Conservation (phyloP, 306 rosid species). For the Dalbergia cultrata region DNA sequence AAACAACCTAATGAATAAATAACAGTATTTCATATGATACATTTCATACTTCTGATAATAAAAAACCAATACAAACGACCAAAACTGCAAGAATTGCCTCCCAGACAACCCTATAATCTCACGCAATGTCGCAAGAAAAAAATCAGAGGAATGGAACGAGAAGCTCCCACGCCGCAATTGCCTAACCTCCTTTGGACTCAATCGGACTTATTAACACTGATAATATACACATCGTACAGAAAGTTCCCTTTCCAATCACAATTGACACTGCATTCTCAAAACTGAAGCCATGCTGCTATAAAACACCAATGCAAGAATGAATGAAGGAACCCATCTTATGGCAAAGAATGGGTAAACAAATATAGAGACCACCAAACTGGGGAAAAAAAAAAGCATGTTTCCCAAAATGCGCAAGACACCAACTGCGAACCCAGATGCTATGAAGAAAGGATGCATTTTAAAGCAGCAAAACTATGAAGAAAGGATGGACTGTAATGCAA, state of each 20-base stretch:
- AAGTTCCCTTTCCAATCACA: slow-evolving; percentile 62
- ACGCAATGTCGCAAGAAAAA: slow-evolving; percentile 47
- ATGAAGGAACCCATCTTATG: slow-evolving; percentile 55
- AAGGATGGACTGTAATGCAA: slow-evolving; percentile 90
- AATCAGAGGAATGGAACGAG: slow-evolving; percentile 32
- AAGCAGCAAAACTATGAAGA: slow-evolving; percentile 61
- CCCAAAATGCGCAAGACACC: slow-evolving; percentile 49
- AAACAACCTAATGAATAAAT: slow-evolving; percentile 35
- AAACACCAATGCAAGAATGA: slow-evolving; percentile 65
- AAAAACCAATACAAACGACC: slow-evolving; percentile 51
- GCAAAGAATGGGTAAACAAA: slow-evolving; percentile 60
- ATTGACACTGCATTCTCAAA: slow-evolving; percentile 65
- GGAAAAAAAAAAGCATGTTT: slow-evolving; percentile 36
- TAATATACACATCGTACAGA: slow-evolving; percentile 79
- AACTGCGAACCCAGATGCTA: slow-evolving; percentile 48
- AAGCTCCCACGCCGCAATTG: slow-evolving; percentile 54
- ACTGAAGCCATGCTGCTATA: slow-evolving; percentile 62
- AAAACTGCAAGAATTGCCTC: slow-evolving; percentile 66
- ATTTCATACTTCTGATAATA: slow-evolving; percentile 32
- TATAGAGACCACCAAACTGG: slow-evolving; percentile 57
- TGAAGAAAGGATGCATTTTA: slow-evolving; percentile 69
- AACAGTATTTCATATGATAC: slow-evolving; percentile 50
- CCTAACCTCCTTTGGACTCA: slow-evolving; percentile 56
- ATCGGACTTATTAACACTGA: slow-evolving; percentile 59
- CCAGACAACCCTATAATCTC: slow-evolving; percentile 68